These are phyloP conservation scores for Yamadazyma tumulicola DNA, from an alignment of 805 yeast species.

Conservation along the genomic window DNA sequence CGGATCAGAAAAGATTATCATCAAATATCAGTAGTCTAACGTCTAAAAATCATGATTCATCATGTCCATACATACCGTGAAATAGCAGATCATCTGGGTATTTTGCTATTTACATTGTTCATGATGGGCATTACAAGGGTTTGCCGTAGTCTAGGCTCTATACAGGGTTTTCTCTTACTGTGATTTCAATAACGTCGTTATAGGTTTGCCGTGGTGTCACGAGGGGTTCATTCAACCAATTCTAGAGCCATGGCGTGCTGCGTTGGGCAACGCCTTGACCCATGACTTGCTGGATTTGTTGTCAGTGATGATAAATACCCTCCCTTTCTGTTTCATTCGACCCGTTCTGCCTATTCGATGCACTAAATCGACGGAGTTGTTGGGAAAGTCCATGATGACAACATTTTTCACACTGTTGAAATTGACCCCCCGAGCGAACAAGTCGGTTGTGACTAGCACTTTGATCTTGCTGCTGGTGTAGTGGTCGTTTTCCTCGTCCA, in stretches of 20 bases:
- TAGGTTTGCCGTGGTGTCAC: neutral
- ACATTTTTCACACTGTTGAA: constrained; percentile 80
- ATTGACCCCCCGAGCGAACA: constrained; percentile 86
- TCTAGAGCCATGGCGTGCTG: constrained; percentile 31
- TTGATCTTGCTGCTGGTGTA: constrained; percentile 39
- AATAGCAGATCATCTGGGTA: too few species aligned
- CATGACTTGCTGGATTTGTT: constrained; percentile 68
- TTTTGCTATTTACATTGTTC: too few species aligned
- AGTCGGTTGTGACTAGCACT: constrained; percentile 82
- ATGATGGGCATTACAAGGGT: too few species aligned
- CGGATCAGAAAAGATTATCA: constrained; percentile 10
- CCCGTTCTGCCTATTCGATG: constrained; percentile 96
- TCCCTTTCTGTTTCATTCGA: constrained; percentile 82
- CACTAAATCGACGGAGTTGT: constrained; percentile 76
- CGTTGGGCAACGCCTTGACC: constrained; percentile 76
- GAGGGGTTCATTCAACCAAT: constrained; percentile 11
- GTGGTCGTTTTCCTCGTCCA: constrained; percentile 18
- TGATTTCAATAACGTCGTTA: neutral
- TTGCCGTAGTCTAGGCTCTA: too few species aligned
- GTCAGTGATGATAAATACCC: constrained; percentile 77
- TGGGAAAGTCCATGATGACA: constrained; percentile 80
- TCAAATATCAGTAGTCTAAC: constrained; percentile 17
- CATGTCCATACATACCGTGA: constrained; percentile 8
- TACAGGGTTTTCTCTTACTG: too few species aligned
- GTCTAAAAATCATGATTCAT: constrained; percentile 14